Base-by-base conservation (phyloP, 2,329 filamentous ascomycete genomes). In the Ampelomyces quisqualis region DNA sequence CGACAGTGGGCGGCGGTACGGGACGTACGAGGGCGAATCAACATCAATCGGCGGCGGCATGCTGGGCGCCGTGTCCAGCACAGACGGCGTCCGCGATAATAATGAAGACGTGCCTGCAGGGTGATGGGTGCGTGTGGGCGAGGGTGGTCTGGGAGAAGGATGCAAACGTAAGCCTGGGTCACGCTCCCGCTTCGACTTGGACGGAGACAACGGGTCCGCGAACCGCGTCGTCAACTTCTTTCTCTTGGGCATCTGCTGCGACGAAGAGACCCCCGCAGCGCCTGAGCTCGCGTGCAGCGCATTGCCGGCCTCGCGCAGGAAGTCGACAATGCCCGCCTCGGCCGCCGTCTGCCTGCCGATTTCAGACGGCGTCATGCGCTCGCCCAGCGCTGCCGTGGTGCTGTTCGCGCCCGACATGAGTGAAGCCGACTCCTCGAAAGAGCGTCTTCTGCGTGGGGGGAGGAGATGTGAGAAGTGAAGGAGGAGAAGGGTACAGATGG, bases 21-120 rank as follows among this genome's bases (percentile, higher is more conserved):
- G 77, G 2, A 78, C 75, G 51, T 87, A 84, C 23, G 81, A 77
- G 3, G 82, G 80, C 4, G 76, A 76, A 62, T 86, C 82, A n/a
- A n/a, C n/a, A 46, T 75, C 71, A 2, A 78, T 77, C 3, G 79
- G 77, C 36, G 85, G 83, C 2, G 71, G 72, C 40, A 77, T 73
- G 30, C 68, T 68, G 4, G 74, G 74, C 2, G 71, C 72, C 41
- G 64, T 64, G 53, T 79, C 76, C 26, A 79, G 60, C 20, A 80
- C 69, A 1, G 77, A 79, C 4, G 73, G 65, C 17, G 73, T 63
- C 58, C 76, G 67, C 14, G 75, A 77, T 7, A 70, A 51, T 7
- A 74, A 70, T 34, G 70, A 58, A 13, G 71, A 72, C 27, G 65
- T 61, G 15, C 71, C 66, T 18, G 74, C 67, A 20, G 75, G 70